Evolutionary conservation across 1,284 basidiomycete genomes (phyloP).

Genomic region (Fomitopsis palustris): DNA sequence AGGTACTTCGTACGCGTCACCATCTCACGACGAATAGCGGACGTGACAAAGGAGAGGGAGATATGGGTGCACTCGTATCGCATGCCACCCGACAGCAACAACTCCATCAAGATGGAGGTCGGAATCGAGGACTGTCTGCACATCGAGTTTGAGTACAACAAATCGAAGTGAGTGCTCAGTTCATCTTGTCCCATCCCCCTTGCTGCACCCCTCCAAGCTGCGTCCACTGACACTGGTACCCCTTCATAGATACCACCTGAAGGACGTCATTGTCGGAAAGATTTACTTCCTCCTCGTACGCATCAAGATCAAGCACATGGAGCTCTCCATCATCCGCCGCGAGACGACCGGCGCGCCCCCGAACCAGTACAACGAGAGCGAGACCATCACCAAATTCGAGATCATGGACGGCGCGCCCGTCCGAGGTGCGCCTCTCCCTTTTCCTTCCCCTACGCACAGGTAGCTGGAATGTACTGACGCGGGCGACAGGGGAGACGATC

Average conservation of each 20-base stretch:
- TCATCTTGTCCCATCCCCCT: not conserved
- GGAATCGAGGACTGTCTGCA: slow-evolving; percentile 98
- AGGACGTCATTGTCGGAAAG: slow-evolving; percentile 99
- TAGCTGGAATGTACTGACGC: not conserved
- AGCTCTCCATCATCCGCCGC: slow-evolving; percentile 94
- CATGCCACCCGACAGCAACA: slow-evolving; percentile 97
- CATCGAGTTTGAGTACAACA: slow-evolving; percentile 99
- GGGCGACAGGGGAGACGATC: slow-evolving; percentile 83
- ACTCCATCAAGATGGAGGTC: slow-evolving; percentile 99
- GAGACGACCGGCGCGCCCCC: slow-evolving; percentile 96
- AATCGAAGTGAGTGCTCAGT: slow-evolving; percentile 77
- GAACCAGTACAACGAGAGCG: slow-evolving; percentile 98
- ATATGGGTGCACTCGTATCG: slow-evolving; percentile 98
- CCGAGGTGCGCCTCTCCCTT: slow-evolving; percentile 51
- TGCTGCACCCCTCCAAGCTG: not conserved
- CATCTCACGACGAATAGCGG: slow-evolving; percentile 87
- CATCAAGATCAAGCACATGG: slow-evolving; percentile 99
- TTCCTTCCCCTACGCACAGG: no score
- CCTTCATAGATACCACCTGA: slow-evolving; percentile 83
- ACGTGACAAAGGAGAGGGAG: slow-evolving; percentile 90
- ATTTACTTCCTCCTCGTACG: slow-evolving; percentile 98
- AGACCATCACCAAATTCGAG: slow-evolving; percentile 99
- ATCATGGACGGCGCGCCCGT: slow-evolving; percentile 99
- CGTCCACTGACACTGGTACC: slow-evolving; percentile 1
- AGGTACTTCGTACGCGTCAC: slow-evolving; percentile 95